phyloP scores from a whole-genome alignment of 495 filamentous ascomycete genomes.

The Aspergillus panamensis region DNA sequence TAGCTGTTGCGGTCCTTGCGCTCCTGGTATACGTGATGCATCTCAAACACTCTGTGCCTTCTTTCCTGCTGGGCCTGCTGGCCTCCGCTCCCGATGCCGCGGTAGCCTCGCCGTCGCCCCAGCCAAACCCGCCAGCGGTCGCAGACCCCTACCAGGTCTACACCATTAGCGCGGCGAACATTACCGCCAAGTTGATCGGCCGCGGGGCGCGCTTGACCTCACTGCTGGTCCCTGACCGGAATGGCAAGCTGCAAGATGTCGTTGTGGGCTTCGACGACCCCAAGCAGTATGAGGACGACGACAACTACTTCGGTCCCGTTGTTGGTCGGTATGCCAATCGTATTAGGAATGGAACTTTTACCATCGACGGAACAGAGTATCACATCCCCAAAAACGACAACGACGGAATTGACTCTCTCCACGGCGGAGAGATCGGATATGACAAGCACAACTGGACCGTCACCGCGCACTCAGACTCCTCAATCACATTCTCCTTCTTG shows the following conservation, averaged over 20 bases:
- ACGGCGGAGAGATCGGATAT: conserved; percentile 80
- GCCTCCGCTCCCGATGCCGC: conserved; percentile 26
- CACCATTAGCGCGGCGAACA: conserved; percentile 66
- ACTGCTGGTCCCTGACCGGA: conserved; percentile 66
- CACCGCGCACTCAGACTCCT: conserved; percentile 58
- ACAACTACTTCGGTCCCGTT: conserved; percentile 74
- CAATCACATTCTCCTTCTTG: conserved; percentile 75
- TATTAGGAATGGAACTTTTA: conserved; percentile 81
- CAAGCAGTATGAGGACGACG: conserved; percentile 63
- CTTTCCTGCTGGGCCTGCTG: conserved; percentile 37
- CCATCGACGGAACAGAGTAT: conserved; percentile 61
- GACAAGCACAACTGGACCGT: conserved; percentile 80
- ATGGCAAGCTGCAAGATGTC: conserved; percentile 63
- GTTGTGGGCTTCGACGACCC: conserved; percentile 79
- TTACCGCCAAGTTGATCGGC: conserved; percentile 69
- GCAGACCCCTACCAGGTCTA: conserved; percentile 56
- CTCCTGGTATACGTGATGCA: conserved; percentile 41
- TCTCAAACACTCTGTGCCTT: conserved; percentile 35
- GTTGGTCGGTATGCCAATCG: conserved; percentile 82
- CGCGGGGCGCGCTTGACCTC: conserved; percentile 78
- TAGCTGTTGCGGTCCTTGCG: conserved; percentile 31
- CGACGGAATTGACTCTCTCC: conserved; percentile 64
- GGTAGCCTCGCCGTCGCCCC: conserved; percentile 10
- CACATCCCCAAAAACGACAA: conserved; percentile 72
- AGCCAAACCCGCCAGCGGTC: conserved; percentile 23